Evolutionary conservation across 208 protist species (phyloP).

Genomic region (Vickermania ingenoplastis): DNA sequence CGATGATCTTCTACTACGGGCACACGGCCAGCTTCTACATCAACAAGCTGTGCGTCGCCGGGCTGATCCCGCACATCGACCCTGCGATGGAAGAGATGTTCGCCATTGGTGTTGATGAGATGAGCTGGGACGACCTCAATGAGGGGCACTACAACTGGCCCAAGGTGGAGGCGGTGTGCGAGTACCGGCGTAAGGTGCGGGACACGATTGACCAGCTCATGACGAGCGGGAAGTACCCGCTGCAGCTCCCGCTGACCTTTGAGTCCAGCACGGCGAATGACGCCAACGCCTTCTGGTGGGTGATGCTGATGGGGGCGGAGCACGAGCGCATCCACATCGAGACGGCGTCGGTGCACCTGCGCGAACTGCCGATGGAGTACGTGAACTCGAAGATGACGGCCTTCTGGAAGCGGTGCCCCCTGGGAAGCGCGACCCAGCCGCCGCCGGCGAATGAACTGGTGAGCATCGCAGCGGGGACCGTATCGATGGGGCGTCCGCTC

Average conservation of each 20-base stretch:
- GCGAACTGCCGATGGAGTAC: constrained; percentile 86
- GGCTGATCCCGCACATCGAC: constrained; percentile 76
- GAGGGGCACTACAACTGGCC: constrained; percentile 87
- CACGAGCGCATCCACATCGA: constrained; percentile 96
- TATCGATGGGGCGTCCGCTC: constrained; percentile 60
- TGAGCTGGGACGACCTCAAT: constrained; percentile 95
- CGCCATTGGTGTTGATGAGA: constrained; percentile 95
- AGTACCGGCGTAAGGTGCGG: constrained; percentile 84
- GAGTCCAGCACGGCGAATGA: constrained; percentile 62
- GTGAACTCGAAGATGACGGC: constrained; percentile 39
- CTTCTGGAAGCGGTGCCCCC: constrained; percentile 69
- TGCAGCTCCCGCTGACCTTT: constrained; percentile 75
- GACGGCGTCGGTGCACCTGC: constrained; percentile 93
- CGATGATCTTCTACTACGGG: constrained; percentile 95
- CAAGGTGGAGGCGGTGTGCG: constrained; percentile 63
- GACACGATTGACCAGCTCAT: constrained; percentile 71
- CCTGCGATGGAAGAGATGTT: constrained; percentile 87
- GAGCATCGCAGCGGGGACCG: constrained; percentile 50
- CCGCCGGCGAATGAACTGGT: constrained; percentile 77
- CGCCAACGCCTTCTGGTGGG: constrained; percentile 83
- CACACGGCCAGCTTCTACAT: constrained; percentile 94
- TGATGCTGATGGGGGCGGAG: constrained; percentile 93
- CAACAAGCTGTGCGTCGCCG: constrained; percentile 91
- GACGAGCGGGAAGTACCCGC: constrained; percentile 47
- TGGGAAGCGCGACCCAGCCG: constrained; percentile 9